Evolutionary conservation across 1,139 yeast genomes (phyloP).

Genomic region (Pichia sp.): DNA sequence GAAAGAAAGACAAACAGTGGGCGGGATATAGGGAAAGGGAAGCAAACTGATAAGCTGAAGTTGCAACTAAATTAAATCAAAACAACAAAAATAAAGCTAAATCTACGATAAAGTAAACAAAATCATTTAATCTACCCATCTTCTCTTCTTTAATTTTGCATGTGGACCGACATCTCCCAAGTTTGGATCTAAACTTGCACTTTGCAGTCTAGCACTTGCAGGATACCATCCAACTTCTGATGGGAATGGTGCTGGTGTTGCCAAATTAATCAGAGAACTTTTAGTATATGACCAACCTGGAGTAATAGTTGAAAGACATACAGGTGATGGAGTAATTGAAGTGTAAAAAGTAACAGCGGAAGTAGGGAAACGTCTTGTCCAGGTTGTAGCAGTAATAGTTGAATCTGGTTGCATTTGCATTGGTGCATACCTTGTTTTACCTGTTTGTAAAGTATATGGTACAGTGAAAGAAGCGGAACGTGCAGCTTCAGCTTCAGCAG

Average conservation of each 20-base stretch:
- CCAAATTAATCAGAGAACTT: slow-evolving; percentile 58
- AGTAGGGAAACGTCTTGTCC: slow-evolving; percentile 58
- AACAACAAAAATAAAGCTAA: background rate
- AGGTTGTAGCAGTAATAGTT: slow-evolving; percentile 55
- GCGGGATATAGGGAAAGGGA: too few relatives aligned
- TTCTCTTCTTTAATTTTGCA: slow-evolving; percentile 23
- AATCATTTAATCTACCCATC: slow-evolving; percentile 28
- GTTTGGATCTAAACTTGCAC: slow-evolving; percentile 25
- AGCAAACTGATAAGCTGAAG: too few relatives aligned
- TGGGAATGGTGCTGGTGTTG: slow-evolving; percentile 62
- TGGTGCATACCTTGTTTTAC: slow-evolving; percentile 71
- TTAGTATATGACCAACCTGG: slow-evolving; percentile 77
- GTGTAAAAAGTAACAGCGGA: slow-evolving; percentile 57
- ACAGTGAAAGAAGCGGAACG: slow-evolving; percentile 38
- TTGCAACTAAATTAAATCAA: background rate
- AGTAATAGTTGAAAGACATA: slow-evolving; percentile 56
- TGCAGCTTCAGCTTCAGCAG: slow-evolving; percentile 12
- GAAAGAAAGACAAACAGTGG: too few relatives aligned
- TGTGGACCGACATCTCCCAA: slow-evolving; percentile 9
- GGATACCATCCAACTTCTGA: slow-evolving; percentile 47
- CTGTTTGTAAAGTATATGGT: slow-evolving; percentile 71
- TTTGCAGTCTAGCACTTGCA: slow-evolving; percentile 26
- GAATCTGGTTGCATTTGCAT: slow-evolving; percentile 85
- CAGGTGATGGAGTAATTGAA: slow-evolving; percentile 37
- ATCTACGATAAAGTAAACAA: too few relatives aligned